Percentiles rank a stretch among this genome's conserved stretches.
Conservation (phyloP, 345 rosid genomes). For the Hypericum androsaemum region DNA sequence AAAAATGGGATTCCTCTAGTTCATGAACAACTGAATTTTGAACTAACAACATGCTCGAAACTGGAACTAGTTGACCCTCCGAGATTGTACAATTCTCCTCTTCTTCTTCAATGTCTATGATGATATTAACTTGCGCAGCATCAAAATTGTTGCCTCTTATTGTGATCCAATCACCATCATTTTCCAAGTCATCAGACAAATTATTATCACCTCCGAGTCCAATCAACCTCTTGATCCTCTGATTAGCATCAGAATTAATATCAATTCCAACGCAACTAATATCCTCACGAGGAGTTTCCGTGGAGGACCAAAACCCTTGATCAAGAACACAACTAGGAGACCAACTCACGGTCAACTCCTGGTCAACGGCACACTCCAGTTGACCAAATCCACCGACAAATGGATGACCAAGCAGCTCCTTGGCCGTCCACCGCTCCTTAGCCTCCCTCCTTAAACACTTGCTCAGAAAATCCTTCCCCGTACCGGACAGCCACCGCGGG, state of each 20-base stretch:
- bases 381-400: conserved; percentile 9
- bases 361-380: too few relatives aligned
- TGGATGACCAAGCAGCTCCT: conserved; percentile 39
- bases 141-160: background rate
- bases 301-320: too few relatives aligned
- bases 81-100: background rate
- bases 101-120: background rate
- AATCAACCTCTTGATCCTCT: background rate
- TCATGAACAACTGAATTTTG: too few relatives aligned
- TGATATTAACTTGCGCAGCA: background rate
- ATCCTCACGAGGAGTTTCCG: too few relatives aligned
- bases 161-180: background rate
- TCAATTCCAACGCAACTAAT: too few relatives aligned
- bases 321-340: too few relatives aligned
- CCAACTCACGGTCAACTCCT: too few relatives aligned
- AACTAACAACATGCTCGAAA: too few relatives aligned
- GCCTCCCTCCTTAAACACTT: conserved; percentile 48
- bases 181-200: background rate
- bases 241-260: background rate
- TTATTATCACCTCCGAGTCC: background rate
- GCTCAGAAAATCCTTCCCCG: conserved; percentile 49
- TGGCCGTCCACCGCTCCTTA: conserved; percentile 43
- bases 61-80: too few relatives aligned
- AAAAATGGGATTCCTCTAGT: too few relatives aligned
- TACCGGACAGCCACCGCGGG: conserved; percentile 33